Evolutionary conservation across 768 basidiomycete genomes (phyloP).

Genomic region (Chalciporus chontae): DNA sequence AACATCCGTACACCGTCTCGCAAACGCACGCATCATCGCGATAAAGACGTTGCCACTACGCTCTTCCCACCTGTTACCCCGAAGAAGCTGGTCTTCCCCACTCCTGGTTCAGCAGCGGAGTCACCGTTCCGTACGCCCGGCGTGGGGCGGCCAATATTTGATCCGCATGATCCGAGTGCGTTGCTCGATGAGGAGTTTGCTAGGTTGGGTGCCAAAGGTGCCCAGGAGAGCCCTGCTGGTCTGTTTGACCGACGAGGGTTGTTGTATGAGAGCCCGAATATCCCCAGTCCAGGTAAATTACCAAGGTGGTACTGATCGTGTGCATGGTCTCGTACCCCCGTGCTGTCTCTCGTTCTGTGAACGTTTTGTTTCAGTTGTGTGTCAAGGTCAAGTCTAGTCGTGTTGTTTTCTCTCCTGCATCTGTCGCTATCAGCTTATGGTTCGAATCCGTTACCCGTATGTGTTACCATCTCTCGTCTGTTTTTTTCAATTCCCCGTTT

Average conservation of each 20-base stretch:
- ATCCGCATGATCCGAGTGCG: conserved; percentile 68
- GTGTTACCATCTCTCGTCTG: background rate
- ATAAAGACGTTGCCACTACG: conserved; percentile 19
- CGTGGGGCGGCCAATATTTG: conserved; percentile 46
- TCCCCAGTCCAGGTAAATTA: conserved; percentile 53
- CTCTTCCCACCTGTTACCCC: conserved; percentile 41
- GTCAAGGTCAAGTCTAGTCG: background rate
- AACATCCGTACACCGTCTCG: conserved; percentile 45
- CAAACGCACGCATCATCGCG: conserved; percentile 34
- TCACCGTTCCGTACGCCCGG: conserved; percentile 51
- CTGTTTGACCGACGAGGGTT: conserved; percentile 59
- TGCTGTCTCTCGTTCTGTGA: too few species aligned
- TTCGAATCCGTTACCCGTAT: background rate
- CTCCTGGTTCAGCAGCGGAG: conserved; percentile 26
- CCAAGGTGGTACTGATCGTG: conserved; percentile 45
- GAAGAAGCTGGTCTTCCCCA: conserved; percentile 37
- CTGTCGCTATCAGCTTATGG: background rate
- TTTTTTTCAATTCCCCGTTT: background rate
- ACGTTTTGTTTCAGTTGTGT: background rate
- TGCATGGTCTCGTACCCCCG: background rate
- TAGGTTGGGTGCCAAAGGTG: conserved; percentile 40
- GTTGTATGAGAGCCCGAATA: conserved; percentile 73
- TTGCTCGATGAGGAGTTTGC: conserved; percentile 72
- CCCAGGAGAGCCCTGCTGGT: conserved; percentile 62
- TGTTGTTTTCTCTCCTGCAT: background rate